Conservation (phyloP, 148 eudicot genomes). For the Rhododendron vialii region DNA sequence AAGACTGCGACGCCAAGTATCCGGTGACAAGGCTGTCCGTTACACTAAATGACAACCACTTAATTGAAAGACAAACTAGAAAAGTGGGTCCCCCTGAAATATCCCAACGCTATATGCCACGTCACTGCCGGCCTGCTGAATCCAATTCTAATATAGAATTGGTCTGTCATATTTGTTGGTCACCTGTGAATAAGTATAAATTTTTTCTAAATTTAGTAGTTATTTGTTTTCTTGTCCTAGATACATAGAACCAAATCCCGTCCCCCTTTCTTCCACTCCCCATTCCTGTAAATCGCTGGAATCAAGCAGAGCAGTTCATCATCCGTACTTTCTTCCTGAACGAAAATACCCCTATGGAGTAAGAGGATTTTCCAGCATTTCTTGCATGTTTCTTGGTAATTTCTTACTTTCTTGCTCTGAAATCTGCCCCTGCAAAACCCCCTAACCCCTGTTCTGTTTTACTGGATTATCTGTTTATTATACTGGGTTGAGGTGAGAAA, state of each 20-base stretch:
- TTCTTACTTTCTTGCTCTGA: constrained; percentile 3
- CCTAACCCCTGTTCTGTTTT: not conserved
- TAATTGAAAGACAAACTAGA: not conserved
- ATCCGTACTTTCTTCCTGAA: too few relatives aligned
- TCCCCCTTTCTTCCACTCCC: not conserved
- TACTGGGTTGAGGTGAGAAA: constrained; percentile 2
- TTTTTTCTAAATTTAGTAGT: not conserved
- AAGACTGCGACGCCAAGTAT: not conserved
- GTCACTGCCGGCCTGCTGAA: constrained; percentile 1
- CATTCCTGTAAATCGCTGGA: not conserved
- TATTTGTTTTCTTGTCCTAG: not conserved
- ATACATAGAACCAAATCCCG: not conserved
- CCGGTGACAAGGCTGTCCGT: not conserved
- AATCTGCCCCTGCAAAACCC: not conserved
- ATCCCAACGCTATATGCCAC: not conserved
- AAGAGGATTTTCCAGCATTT: not conserved
- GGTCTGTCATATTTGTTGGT: not conserved
- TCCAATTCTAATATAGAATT: not conserved
- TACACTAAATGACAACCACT: not conserved
- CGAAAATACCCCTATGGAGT: not conserved
- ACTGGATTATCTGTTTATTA: not conserved
- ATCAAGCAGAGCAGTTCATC: not conserved
- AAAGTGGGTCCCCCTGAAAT: not conserved
- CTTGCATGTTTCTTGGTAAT: constrained; percentile 4
- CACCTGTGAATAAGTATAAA: not conserved